Evolutionary conservation across 768 basidiomycete species (phyloP).

Genomic region (Vararia minispora): DNA sequence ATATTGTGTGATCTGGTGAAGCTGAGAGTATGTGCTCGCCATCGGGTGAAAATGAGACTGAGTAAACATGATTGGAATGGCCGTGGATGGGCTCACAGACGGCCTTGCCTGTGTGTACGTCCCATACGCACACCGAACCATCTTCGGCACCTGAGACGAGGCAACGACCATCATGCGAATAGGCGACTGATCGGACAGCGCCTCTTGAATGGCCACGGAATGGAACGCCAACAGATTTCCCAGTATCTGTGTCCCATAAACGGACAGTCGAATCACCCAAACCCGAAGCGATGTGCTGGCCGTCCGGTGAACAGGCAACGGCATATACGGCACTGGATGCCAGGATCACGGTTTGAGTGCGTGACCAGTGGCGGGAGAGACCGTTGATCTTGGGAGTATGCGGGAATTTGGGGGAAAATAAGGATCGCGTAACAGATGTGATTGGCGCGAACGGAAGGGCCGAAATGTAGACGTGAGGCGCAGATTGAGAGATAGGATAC

Average conservation of each 20-base stretch:
- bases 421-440: not conserved
- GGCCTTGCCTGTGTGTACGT: conserved; percentile 20
- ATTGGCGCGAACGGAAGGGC: not conserved
- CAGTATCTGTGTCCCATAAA: conserved; percentile 5
- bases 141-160: conserved; percentile 25
- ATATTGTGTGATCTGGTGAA: too few species aligned
- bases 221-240: not conserved
- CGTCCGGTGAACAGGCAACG: conserved; percentile 7
- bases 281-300: conserved; percentile 5
- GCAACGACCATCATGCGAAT: conserved; percentile 8
- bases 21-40: too few species aligned
- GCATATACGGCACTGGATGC: fast-evolving
- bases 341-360: not conserved
- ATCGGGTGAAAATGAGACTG: conserved; percentile 35
- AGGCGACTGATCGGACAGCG: not conserved
- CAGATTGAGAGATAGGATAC: too few species aligned
- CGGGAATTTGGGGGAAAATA: not conserved
- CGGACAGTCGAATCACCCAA: not conserved
- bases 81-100: conserved; percentile 28
- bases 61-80: conserved; percentile 39
- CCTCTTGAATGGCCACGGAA: not conserved
- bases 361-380: not conserved
- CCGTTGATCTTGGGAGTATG: too few species aligned
- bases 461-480: too few species aligned
- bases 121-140: conserved; percentile 39